These are phyloP conservation scores for Orbilia javanica DNA, from an alignment of 2,329 filamentous ascomycete species.

Conservation along the genomic window DNA sequence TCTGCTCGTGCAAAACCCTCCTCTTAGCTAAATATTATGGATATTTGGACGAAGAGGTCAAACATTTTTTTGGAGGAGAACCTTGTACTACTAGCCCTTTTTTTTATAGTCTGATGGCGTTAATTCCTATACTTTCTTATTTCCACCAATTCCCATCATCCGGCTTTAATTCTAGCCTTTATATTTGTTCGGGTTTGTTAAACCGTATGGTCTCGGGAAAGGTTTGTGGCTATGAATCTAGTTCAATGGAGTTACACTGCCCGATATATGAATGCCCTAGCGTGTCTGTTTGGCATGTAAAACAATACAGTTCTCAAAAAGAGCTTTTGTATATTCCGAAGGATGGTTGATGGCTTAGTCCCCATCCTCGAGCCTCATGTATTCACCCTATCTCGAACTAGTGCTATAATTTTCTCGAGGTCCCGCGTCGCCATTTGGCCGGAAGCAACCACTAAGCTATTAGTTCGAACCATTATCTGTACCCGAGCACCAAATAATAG, in stretches of 20 bases:
- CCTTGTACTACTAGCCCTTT: conserved; percentile 31
- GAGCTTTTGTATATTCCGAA: neutral
- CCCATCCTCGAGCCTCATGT: neutral
- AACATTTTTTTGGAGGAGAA: conserved; percentile 14
- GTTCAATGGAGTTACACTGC: too few species aligned
- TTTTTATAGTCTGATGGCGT: neutral
- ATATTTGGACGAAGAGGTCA: neutral
- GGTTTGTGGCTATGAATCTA: too few species aligned
- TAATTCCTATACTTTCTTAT: neutral
- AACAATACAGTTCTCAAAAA: neutral
- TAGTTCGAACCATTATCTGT: neutral
- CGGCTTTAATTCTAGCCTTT: neutral
- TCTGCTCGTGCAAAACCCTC: neutral
- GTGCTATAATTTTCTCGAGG: neutral
- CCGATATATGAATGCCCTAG: too few species aligned
- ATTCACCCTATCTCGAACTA: neutral
- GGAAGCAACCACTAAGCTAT: neutral
- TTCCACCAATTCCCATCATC: neutral
- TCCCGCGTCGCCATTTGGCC: neutral
- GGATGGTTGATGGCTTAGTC: neutral
- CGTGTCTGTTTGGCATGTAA: too few species aligned
- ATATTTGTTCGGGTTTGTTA: neutral
- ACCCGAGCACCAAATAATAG: neutral
- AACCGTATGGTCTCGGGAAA: neutral
- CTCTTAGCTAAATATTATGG: neutral